A percentile compares a stretch with the other conserved stretches of the same genome.
These are phyloP conservation scores for Microglena sp. DNA, from an alignment of 139 green algal species.

Conservation along the genomic window DNA sequence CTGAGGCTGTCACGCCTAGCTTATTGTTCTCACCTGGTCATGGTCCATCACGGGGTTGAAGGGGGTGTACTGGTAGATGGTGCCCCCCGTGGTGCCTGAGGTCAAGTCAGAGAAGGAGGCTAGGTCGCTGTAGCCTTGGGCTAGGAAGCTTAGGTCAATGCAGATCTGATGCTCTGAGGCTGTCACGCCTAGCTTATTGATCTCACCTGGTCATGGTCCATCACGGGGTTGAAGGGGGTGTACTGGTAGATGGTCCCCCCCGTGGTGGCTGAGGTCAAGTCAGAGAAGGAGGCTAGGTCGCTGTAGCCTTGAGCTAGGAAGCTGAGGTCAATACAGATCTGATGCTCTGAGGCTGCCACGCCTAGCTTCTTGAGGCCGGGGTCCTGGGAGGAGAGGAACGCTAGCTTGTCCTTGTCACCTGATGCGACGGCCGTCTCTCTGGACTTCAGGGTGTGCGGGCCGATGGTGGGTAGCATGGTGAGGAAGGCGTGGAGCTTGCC, in stretches of 20 bases:
- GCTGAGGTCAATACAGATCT: constrained; percentile 45
- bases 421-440: constrained; percentile 21
- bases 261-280: constrained; percentile 46
- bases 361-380: constrained; percentile 52
- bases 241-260: constrained; percentile 71
- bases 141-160: too few species aligned
- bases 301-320: constrained; percentile 29
- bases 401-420: constrained; percentile 53
- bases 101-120: constrained; percentile 52
- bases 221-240: constrained; percentile 43
- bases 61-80: background rate
- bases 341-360: constrained; percentile 51
- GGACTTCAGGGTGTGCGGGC: constrained; percentile 42
- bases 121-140: constrained; percentile 53
- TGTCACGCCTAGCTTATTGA: too few species aligned
- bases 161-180: too few species aligned
- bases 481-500: constrained; percentile 78
- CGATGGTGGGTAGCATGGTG: constrained; percentile 47
- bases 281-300: constrained; percentile 60
- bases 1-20: too few species aligned
- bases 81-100: constrained; percentile 6
- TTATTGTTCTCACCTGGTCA: background rate
- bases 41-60: background rate
- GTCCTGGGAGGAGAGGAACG: constrained; percentile 38
- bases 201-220: constrained; percentile 69